Conservation (phyloP, 2,329 filamentous ascomycete species). For the Penicillium digitatum region DNA sequence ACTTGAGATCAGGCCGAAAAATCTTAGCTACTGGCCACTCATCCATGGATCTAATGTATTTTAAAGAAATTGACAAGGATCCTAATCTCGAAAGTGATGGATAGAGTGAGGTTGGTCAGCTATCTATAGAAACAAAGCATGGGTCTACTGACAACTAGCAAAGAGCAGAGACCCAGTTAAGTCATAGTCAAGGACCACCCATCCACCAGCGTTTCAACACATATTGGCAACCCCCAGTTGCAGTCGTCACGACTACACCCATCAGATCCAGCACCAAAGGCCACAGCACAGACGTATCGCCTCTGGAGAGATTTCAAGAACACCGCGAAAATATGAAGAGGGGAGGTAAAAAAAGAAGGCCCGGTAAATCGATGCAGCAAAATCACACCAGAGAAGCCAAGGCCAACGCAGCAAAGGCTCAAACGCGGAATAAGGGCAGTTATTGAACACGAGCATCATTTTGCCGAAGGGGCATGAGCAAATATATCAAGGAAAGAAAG, state of each 20-base stretch:
- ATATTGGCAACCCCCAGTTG: not conserved
- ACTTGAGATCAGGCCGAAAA: not conserved
- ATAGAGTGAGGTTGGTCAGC: constrained; percentile 10
- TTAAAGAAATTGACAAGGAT: not conserved
- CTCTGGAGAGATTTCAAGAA: constrained; percentile 14
- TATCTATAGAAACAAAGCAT: constrained; percentile 5
- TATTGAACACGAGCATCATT: constrained; percentile 11
- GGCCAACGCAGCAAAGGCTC: constrained; percentile 13
- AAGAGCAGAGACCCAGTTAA: not conserved
- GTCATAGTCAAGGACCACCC: constrained; percentile 8
- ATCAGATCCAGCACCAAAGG: not conserved
- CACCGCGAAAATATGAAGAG: constrained; percentile 1
- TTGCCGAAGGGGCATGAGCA: constrained; percentile 15
- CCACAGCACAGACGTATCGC: constrained; percentile 2
- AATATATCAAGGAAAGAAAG: constrained; percentile 12
- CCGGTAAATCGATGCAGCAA: constrained; percentile 7
- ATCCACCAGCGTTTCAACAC: not conserved
- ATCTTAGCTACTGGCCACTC: not conserved
- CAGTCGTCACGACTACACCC: not conserved
- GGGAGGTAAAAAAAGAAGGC: not conserved
- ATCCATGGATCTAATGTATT: not conserved
- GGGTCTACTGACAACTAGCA: constrained; percentile 1
- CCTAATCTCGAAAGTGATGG: constrained; percentile 6
- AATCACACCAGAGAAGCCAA: constrained; percentile 10
- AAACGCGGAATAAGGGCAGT: constrained; percentile 8